Percentiles rank a stretch among this genome's conserved stretches.
Conservation (phyloP, 2,329 filamentous ascomycete species). For the Diaporthe citrichinensis region DNA sequence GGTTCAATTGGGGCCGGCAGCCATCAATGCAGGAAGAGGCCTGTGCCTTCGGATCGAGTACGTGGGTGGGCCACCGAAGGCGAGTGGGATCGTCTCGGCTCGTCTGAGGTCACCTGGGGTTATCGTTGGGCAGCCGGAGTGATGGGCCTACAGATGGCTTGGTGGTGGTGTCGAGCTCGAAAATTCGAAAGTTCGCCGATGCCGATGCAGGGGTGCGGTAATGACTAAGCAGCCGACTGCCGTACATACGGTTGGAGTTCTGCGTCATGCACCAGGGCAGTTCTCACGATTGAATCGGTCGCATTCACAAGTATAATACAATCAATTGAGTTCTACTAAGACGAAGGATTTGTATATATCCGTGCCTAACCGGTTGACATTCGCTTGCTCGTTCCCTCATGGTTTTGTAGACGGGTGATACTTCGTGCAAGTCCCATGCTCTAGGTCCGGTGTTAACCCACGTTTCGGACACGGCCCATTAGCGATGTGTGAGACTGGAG, state of each 20-base stretch:
- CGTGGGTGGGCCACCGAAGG: slow-evolving; percentile 22
- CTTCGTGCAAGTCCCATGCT: neutral
- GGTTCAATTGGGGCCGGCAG: slow-evolving; percentile 35
- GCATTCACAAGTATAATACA: neutral
- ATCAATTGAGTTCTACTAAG: neutral
- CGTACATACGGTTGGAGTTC: neutral
- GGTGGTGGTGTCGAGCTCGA: slow-evolving; percentile 31
- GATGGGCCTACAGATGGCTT: neutral
- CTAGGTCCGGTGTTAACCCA: neutral
- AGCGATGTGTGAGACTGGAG: neutral
- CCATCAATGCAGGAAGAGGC: slow-evolving; percentile 31
- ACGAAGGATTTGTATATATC: neutral
- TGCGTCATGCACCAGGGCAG: neutral
- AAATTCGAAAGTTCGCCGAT: slow-evolving; percentile 39
- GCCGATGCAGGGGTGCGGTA: slow-evolving; percentile 23
- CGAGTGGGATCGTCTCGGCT: slow-evolving; percentile 13
- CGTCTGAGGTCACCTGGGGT: slow-evolving; percentile 21
- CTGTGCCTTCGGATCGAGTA: slow-evolving; percentile 5
- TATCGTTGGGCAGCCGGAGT: slow-evolving; percentile 3
- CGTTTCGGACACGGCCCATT: neutral
- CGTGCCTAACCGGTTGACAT: neutral
- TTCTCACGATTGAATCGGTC: neutral
- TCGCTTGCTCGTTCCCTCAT: neutral
- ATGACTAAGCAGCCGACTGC: slow-evolving; percentile 6
- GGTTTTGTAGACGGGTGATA: neutral